phyloP scores from a whole-genome alignment of 768 basidiomycete species.

The Saitozyma sp. region DNA sequence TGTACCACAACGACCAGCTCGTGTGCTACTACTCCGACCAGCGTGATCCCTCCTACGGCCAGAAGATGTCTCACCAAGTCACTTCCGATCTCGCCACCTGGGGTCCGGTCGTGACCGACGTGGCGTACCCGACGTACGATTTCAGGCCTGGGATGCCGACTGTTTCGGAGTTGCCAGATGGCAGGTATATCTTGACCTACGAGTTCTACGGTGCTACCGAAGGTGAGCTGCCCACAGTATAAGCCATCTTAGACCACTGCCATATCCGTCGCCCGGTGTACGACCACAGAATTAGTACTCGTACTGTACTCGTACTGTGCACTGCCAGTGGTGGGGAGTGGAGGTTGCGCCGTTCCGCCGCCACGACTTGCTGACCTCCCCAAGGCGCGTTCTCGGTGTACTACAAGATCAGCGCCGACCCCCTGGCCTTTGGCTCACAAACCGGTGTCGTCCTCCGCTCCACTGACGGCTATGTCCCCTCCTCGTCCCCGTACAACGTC shows the following conservation, averaged over 20 bases:
- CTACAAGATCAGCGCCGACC: conserved; percentile 26
- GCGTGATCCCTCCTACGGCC: conserved; percentile 24
- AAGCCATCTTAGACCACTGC: too few species aligned
- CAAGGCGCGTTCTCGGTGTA: conserved; percentile 22
- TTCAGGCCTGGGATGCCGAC: conserved; percentile 27
- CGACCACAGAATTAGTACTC: too few species aligned
- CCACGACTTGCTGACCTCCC: background rate
- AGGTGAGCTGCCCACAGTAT: conserved; percentile 2
- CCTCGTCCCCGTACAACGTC: conserved; percentile 19
- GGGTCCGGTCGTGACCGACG: conserved; percentile 25
- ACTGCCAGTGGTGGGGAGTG: too few species aligned
- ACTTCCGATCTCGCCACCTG: conserved; percentile 20
- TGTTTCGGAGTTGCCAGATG: conserved; percentile 15
- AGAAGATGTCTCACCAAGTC: conserved; percentile 28
- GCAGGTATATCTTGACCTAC: conserved; percentile 28
- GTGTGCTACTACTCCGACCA: conserved; percentile 34
- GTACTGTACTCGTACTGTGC: too few species aligned
- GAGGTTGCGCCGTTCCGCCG: too few species aligned
- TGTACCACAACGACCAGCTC: conserved; percentile 25
- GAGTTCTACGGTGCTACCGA: conserved; percentile 25
- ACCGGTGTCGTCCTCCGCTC: conserved; percentile 9
- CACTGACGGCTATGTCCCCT: conserved; percentile 16
- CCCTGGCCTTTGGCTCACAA: conserved; percentile 16
- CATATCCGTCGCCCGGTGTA: too few species aligned
- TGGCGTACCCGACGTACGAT: conserved; percentile 13